Base-by-base conservation (phyloP, 192 early-diverging fungal species). In the Linderina pennispora region DNA sequence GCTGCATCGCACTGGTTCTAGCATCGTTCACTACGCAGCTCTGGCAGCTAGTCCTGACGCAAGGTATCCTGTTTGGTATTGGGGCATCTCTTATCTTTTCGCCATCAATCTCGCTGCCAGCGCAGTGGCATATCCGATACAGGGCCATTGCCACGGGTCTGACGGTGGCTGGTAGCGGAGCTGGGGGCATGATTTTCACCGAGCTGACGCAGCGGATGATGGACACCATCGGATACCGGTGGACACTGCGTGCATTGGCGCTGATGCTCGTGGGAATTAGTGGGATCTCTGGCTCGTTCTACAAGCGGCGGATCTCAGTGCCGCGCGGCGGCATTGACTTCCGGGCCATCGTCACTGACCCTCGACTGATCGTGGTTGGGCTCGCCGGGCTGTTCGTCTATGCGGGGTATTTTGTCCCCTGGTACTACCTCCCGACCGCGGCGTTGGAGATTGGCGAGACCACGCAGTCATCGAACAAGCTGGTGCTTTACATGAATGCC, bases 11-110 rank as follows among this genome's bases (percentile, higher is more conserved):
- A 8, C 55, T 71, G 4, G 25, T 71, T 13, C 21, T 63, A 2
- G 54, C 67, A 2, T 63, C 55, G 11, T 61, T 71, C 25, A 54
- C 65, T 8, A 48, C 25, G 7, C 26, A 63, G 23, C 48, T 83
- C 2, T 87, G 85, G 84, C 84, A 89, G 35, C 55, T 89, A 2
- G 71, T 84, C 15, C 48, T 86, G 23, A 79, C 87, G 3, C 88
- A 89, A 49, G 83, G 83, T 4, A 47, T 85, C 20, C 50, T 92
- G 52, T 83, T 84, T 65, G 90, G 88, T 3, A 39, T 86, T 23
- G 87, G 86, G 7, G 62, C 74, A 2, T 71, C 76, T 2, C 56
- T 87, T 18, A 62, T 83, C 21, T 87, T 78, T 45, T 80, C 86
- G 10, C 84, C 85, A 1, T 80, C 80, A 7, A 75, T 90, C 15